Evolutionary conservation across 345 rosid species (phyloP).

Genomic region (Mangifera indica): DNA sequence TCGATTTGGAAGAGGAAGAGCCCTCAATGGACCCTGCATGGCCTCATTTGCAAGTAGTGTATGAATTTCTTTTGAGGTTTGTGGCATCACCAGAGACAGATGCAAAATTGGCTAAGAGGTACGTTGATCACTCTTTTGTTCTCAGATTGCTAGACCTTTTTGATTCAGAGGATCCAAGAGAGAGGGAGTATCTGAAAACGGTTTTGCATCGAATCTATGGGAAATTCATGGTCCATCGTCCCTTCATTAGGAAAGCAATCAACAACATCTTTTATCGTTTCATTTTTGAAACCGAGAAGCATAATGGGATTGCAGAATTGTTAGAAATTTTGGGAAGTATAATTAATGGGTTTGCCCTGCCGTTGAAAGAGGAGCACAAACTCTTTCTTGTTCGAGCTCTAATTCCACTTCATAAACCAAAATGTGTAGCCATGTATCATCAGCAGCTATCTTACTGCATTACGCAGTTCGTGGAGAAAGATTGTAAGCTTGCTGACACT

Average conservation of each 20-base stretch:
- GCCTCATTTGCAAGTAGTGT: constrained; percentile 81
- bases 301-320: constrained; percentile 78
- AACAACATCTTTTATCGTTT: constrained; percentile 79
- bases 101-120: constrained; percentile 81
- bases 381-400: constrained; percentile 82
- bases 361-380: constrained; percentile 86
- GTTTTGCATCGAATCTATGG: constrained; percentile 79
- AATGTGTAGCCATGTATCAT: constrained; percentile 67
- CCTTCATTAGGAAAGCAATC: constrained; percentile 77
- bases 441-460: constrained; percentile 85
- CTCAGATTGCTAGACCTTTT: constrained; percentile 74
- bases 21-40: constrained; percentile 79
- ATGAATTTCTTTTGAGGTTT: constrained; percentile 70
- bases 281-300: constrained; percentile 81
- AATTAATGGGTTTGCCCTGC: constrained; percentile 85
- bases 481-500: constrained; percentile 81
- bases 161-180: constrained; percentile 81
- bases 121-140: constrained; percentile 75
- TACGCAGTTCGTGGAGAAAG: constrained; percentile 84
- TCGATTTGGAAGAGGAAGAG: constrained; percentile 82
- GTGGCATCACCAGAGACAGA: constrained; percentile 81
- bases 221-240: constrained; percentile 90
- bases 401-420: constrained; percentile 85
- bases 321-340: constrained; percentile 86
- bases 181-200: constrained; percentile 76